Evolutionary conservation across 1,139 yeast species (phyloP).

Genomic region (Geotrichum carabidarum): DNA sequence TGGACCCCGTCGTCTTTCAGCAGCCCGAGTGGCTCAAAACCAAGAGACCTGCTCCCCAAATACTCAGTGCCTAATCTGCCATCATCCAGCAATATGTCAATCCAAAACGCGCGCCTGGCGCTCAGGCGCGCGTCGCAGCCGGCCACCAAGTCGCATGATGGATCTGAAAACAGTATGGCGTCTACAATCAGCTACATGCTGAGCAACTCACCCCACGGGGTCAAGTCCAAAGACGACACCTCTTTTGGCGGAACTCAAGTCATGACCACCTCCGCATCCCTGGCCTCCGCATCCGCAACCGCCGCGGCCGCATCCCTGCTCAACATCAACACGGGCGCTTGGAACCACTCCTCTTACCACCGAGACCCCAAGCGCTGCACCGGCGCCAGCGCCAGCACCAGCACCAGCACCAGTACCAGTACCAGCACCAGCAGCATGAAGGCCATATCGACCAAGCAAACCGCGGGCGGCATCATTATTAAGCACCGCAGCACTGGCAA

Average conservation of each 20-base stretch:
- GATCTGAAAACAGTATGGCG: no score
- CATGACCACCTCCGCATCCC: slow-evolving; percentile 4
- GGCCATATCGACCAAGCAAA: not conserved
- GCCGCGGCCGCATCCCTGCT: slow-evolving; percentile 11
- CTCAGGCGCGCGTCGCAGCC: no score
- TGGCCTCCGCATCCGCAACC: slow-evolving; percentile 11
- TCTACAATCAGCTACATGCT: no score
- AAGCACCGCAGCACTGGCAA: slow-evolving; percentile 8
- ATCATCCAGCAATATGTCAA: not conserved
- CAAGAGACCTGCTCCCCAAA: not conserved
- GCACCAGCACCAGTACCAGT: not conserved
- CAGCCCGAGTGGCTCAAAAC: not conserved
- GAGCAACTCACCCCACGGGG: no score
- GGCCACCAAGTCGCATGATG: no score
- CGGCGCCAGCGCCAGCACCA: not conserved
- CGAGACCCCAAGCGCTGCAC: not conserved
- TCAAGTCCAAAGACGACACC: no score
- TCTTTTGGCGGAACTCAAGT: no score
- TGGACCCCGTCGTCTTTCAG: no score
- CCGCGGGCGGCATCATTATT: slow-evolving; percentile 5
- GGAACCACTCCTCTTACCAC: not conserved
- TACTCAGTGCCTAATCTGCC: not conserved
- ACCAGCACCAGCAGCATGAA: not conserved
- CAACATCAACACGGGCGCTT: not conserved
- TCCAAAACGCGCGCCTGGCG: not conserved